Percentiles rank a stretch among this genome's conserved stretches.
Evolutionary conservation across 495 filamentous ascomycete genomes (phyloP).

Genomic region (Lichenothelia convexa): DNA sequence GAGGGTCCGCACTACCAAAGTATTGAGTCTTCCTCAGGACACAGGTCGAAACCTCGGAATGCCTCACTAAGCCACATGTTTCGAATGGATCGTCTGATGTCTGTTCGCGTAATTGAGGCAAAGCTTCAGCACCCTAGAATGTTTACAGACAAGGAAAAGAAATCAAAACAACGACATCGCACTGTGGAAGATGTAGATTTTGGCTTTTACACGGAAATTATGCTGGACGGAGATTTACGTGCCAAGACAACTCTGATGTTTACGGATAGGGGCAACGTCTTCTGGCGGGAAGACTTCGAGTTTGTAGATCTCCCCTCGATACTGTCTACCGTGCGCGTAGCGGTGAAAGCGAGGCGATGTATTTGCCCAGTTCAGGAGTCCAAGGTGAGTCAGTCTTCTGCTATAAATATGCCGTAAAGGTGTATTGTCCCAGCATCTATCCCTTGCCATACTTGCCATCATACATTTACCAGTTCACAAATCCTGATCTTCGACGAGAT

Average conservation of each 20-base stretch:
- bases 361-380: no score
- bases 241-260: conserved; percentile 71
- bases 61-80: conserved; percentile 41
- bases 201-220: conserved; percentile 73
- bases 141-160: not conserved
- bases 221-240: conserved; percentile 75
- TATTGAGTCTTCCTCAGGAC: conserved; percentile 7
- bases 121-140: conserved; percentile 27
- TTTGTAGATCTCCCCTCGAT: conserved; percentile 71
- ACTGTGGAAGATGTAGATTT: not conserved
- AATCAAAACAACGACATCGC: not conserved
- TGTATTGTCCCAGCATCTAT: no score
- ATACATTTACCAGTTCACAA: no score
- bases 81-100: conserved; percentile 43
- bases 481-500: no score
- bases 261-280: conserved; percentile 65
- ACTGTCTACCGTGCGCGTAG: conserved; percentile 59
- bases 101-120: conserved; percentile 41
- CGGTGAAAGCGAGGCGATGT: conserved; percentile 64
- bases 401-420: no score
- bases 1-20: conserved; percentile 14
- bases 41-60: no score
- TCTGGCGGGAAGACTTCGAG: conserved; percentile 87
- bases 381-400: no score
- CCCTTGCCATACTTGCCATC: no score